phyloP scores from a whole-genome alignment of 1,284 basidiomycete species.

The Sanguinoderma infundibulare region DNA sequence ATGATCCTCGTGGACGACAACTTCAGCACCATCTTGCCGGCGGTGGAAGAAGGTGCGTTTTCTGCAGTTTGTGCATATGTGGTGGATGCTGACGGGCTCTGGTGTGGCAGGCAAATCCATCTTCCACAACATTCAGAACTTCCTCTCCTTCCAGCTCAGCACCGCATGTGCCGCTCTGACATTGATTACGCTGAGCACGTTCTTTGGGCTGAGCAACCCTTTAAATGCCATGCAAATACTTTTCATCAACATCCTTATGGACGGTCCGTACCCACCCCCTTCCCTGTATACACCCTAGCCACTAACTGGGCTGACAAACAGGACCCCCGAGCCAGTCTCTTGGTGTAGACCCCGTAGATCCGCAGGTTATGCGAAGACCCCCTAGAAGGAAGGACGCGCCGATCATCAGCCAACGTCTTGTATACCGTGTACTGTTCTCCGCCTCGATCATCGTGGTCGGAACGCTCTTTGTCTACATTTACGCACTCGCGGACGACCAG shows the following conservation, averaged over 20 bases:
- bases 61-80: not conserved
- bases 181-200: conserved; percentile 93
- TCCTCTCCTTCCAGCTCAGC: conserved; percentile 95
- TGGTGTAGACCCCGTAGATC: conserved; percentile 95
- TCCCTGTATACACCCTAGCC: too few relatives aligned
- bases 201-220: conserved; percentile 88
- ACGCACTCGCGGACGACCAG: conserved; percentile 81
- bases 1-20: conserved; percentile 98
- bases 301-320: conserved; percentile 31
- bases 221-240: conserved; percentile 99
- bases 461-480: conserved; percentile 87
- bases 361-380: conserved; percentile 86
- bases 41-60: conserved; percentile 88
- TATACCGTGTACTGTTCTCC: conserved; percentile 87
- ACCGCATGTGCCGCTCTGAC: conserved; percentile 94
- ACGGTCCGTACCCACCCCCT: conserved; percentile 60
- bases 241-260: conserved; percentile 99
- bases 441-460: conserved; percentile 90
- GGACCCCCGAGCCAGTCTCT: conserved; percentile 96
- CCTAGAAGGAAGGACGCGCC: conserved; percentile 90
- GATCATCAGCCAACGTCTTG: conserved; percentile 78
- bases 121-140: conserved; percentile 99
- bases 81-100: not conserved
- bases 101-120: conserved; percentile 82
- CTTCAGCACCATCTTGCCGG: conserved; percentile 92